Conservation (phyloP, 2,329 filamentous ascomycete species). For the Aspergillus pseudoviridinutans region DNA sequence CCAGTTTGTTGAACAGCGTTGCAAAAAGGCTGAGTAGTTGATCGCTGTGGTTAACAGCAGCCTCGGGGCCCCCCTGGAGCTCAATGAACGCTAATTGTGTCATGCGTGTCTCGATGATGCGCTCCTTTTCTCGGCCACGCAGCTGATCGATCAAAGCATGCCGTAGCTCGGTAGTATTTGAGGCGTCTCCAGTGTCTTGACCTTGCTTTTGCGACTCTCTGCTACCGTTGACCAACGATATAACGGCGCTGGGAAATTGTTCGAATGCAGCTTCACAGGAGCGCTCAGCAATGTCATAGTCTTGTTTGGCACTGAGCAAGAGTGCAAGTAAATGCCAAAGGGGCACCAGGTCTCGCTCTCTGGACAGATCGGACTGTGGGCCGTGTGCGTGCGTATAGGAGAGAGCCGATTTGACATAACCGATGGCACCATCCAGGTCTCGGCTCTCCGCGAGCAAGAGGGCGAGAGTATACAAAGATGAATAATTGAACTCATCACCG, state of each 20-base stretch:
- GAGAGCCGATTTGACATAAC: slow-evolving; percentile 73
- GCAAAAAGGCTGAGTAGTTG: slow-evolving; percentile 80
- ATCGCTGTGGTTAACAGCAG: slow-evolving; percentile 82
- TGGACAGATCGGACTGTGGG: slow-evolving; percentile 27
- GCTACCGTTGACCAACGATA: slow-evolving; percentile 64
- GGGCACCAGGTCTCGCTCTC: slow-evolving; percentile 59
- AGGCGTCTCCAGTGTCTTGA: slow-evolving; percentile 18
- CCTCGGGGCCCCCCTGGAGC: slow-evolving; percentile 74
- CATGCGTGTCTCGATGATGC: slow-evolving; percentile 91
- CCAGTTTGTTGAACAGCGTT: slow-evolving; percentile 68
- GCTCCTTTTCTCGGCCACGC: slow-evolving; percentile 78
- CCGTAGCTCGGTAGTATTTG: slow-evolving; percentile 12
- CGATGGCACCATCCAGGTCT: slow-evolving; percentile 75
- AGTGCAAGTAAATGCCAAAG: slow-evolving; percentile 90
- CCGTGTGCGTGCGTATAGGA: slow-evolving; percentile 40
- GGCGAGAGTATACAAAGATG: slow-evolving; percentile 75
- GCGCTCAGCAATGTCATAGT: slow-evolving; percentile 73
- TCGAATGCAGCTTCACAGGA: slow-evolving; percentile 90
- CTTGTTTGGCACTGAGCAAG: slow-evolving; percentile 78
- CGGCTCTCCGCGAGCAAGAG: slow-evolving; percentile 85
- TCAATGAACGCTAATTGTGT: slow-evolving; percentile 85
- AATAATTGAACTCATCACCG: slow-evolving; percentile 63
- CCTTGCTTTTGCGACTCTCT: slow-evolving; percentile 32
- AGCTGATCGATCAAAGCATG: slow-evolving; percentile 69
- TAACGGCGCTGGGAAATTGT: slow-evolving; percentile 70